Base-by-base conservation (phyloP, 495 filamentous ascomycete species). In the Xylaria palmicola region DNA sequence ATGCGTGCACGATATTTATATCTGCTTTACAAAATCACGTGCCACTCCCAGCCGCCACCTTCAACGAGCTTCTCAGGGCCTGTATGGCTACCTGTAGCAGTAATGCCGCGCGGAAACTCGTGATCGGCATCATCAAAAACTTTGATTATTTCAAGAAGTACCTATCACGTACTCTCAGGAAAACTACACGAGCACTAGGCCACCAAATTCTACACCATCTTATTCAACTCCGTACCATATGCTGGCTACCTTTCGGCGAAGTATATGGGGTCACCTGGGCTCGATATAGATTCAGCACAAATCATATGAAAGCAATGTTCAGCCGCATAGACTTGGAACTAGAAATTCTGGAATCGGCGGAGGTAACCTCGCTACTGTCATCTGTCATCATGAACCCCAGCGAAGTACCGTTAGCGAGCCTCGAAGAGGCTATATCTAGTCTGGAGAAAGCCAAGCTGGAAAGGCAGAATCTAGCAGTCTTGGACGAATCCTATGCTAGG, bases 1-100 rank as follows among this genome's bases (percentile, higher is more conserved):
- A 74, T 32, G 78, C 76, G 7, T 65, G 70, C 37, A 70, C 61
- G 48, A 60, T 76, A 1, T 65, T 79, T 37, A 41, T 71, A 27
- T 66, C 65, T 9, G 73, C 66, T 29, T 51, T 80, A 9, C 68
- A 66, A n/a, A 60, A 70, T 27, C 54, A 66, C 9, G 66, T 64
- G 24, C 45, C 32, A 0, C 15, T 74, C 20, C 65, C 65, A 17
- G 19, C 50, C 9, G 44, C 67, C 17, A 65, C 75, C 6, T 37
- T 79, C 4, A 60, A 68, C n/a, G 58, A 71, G 30, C 62, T 79
- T 13, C 62, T 79, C 17, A 65, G 62, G 17, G 62, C 64, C 19
- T 75, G 73, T 59, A 48, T 77, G 34, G 37, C 39, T 6, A 47
- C 58, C 3, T 34, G 70, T 4, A 71, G 79, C 54, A 63, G 55